Conservation (phyloP, 805 yeast species). For the Candida yuanshanica region DNA sequence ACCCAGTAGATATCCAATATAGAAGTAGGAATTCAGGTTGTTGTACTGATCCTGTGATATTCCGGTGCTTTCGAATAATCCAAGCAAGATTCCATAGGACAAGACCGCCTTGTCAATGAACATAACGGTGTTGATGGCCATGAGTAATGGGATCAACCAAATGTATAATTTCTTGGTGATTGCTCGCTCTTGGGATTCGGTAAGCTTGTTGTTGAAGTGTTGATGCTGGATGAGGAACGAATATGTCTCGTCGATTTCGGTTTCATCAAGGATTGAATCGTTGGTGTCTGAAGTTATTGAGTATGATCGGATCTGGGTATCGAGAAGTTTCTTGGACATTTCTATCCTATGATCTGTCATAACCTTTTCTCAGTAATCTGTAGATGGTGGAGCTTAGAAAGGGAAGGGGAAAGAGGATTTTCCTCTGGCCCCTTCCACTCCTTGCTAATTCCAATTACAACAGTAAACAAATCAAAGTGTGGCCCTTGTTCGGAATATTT, state of each 20-base stretch:
- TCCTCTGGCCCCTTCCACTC: background rate
- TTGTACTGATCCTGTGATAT: conserved; percentile 1
- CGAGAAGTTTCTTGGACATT: background rate
- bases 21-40: conserved; percentile 3
- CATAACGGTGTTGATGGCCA: conserved; percentile 1
- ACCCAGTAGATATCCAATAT: conserved; percentile 1
- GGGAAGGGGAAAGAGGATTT: too few species aligned
- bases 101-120: conserved; percentile 1
- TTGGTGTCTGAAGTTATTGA: background rate
- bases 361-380: too few species aligned
- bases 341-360: too few species aligned
- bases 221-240: background rate
- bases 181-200: background rate
- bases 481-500: background rate
- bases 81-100: conserved; percentile 1
- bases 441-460: too few species aligned
- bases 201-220: background rate
- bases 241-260: background rate
- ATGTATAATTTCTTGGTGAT: background rate
- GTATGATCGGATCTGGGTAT: background rate
- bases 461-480: background rate
- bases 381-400: too few species aligned
- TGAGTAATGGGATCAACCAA: background rate
- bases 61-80: conserved; percentile 1
- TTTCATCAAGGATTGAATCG: background rate